Evolutionary conservation across 805 yeast species (phyloP).

Genomic region (Metschnikowia noctiluminum): DNA sequence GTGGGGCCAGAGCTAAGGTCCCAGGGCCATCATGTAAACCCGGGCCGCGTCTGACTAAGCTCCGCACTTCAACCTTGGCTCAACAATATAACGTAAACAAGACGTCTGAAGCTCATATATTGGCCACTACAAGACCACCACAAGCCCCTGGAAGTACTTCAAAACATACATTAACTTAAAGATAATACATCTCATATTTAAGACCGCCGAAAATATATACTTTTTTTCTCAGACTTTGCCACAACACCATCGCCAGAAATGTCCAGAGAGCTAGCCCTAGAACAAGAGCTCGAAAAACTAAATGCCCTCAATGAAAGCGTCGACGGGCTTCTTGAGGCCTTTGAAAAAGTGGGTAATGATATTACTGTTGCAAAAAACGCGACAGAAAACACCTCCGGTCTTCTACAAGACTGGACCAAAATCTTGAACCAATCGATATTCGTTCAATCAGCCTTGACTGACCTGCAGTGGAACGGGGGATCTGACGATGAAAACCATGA

Average conservation of each 20-base stretch:
- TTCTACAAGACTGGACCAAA: slow-evolving; percentile 58
- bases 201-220: too few relatives aligned
- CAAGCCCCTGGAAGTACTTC: too few relatives aligned
- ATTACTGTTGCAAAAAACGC: slow-evolving; percentile 36
- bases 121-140: too few relatives aligned
- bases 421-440: slow-evolving; percentile 61
- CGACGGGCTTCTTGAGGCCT: slow-evolving; percentile 27
- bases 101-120: too few relatives aligned
- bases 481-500: slow-evolving; percentile 19
- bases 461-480: slow-evolving; percentile 18
- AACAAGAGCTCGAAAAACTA: slow-evolving; percentile 24
- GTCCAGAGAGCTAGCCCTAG: slow-evolving; percentile 20
- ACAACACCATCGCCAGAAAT: background rate
- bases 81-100: too few relatives aligned
- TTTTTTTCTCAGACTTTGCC: too few relatives aligned
- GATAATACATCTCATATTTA: too few relatives aligned
- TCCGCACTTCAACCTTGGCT: too few relatives aligned
- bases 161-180: too few relatives aligned
- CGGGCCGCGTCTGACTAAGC: too few relatives aligned
- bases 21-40: too few relatives aligned
- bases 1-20: too few relatives aligned
- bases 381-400: slow-evolving; percentile 45
- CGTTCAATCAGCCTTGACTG: slow-evolving; percentile 34
- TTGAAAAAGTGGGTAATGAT: slow-evolving; percentile 25
- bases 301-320: slow-evolving; percentile 31